Conservation (phyloP, 306 rosid genomes). For the Acacia acuminata region DNA sequence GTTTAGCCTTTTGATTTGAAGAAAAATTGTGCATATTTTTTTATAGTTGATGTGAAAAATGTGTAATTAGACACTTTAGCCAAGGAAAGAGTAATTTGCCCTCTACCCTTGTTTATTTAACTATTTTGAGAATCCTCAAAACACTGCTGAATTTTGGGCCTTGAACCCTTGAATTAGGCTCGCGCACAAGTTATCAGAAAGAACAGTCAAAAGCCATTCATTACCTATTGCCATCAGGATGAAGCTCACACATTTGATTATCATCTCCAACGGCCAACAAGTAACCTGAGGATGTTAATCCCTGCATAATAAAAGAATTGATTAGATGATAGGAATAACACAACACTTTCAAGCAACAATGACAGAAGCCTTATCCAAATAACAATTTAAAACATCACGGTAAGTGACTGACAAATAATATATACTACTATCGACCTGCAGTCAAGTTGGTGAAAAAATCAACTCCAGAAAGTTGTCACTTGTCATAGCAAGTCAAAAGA, state of each 20-base stretch:
- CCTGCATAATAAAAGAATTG: constrained; percentile 30
- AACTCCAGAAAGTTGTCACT: constrained; percentile 9
- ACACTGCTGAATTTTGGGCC: neutral
- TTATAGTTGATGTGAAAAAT: neutral
- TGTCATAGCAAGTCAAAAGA: constrained; percentile 15
- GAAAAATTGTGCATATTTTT: neutral
- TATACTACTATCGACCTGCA: neutral
- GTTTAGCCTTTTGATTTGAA: neutral
- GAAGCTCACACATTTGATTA: constrained; percentile 70
- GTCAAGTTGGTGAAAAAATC: constrained; percentile 2
- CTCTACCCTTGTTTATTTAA: neutral
- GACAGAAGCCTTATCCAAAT: neutral
- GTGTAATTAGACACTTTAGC: neutral
- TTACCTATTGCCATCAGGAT: constrained; percentile 91
- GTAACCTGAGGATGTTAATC: constrained; percentile 35
- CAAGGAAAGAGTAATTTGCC: neutral
- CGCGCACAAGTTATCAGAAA: neutral
- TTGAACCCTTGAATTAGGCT: neutral
- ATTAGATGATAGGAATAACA: neutral
- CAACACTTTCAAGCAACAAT: constrained; percentile 13
- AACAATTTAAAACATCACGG: neutral
- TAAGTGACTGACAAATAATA: neutral
- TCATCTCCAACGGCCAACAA: constrained; percentile 66
- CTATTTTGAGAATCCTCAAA: neutral
- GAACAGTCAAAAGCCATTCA: neutral